Evolutionary conservation across 208 protist genomes (phyloP).

Genomic region (Porcisia deanei): DNA sequence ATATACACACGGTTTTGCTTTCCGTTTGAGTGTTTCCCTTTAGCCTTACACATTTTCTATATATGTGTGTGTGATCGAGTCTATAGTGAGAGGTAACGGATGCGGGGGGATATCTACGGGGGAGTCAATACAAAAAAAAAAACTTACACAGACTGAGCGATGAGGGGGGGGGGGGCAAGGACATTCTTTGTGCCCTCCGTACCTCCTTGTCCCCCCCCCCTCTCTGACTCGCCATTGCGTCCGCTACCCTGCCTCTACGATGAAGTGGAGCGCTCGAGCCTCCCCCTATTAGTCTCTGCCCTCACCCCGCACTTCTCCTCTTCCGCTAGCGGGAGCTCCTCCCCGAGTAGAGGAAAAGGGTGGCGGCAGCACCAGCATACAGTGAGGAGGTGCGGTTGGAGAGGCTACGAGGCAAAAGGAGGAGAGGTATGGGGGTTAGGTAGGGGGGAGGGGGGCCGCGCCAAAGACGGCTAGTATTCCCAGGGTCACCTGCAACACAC

Average conservation of each 20-base stretch:
- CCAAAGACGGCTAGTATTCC: neutral
- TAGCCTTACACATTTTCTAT: neutral
- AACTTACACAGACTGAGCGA: neutral
- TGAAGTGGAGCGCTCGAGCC: neutral
- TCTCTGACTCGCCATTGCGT: neutral
- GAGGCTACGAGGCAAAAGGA: neutral
- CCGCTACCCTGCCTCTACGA: neutral
- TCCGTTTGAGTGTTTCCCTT: neutral
- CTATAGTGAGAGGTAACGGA: neutral
- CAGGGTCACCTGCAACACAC: neutral
- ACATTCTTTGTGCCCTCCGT: neutral
- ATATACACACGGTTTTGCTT: no score
- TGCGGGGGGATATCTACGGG: neutral
- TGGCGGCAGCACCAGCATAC: neutral
- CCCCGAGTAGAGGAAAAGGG: neutral
- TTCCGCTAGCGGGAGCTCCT: neutral
- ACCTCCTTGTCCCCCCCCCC: neutral
- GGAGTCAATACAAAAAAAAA: neutral
- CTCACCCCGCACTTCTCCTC: neutral
- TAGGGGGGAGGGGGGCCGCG: neutral
- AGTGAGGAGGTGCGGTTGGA: neutral
- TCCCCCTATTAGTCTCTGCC: neutral
- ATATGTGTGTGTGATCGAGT: neutral
- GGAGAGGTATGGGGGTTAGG: neutral
- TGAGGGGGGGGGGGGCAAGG: neutral